Evolutionary conservation across 1,139 yeast genomes (phyloP), one percentile per base, ranked within the genome.

Genomic region (Kodamaea arcana): DNA sequence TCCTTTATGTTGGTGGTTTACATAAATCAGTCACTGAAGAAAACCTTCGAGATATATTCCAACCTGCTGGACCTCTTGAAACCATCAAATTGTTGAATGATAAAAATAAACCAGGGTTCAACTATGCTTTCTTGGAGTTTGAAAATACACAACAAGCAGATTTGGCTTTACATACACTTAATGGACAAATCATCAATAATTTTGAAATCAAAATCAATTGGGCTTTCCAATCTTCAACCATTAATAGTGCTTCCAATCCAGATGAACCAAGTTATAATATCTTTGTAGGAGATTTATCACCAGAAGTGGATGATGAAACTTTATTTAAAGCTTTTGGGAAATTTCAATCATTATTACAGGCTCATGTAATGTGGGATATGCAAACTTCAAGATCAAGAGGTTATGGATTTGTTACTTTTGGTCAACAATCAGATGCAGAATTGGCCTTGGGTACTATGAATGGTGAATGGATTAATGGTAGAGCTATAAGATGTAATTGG

Each of bases 301-400:
- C 83, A 9, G 95, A 88, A 48, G 83, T 88, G 26, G 81, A 84
- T 51, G 96, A 88, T 56, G 94, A 83, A 46, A 58, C 75, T 14
- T 69, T 88, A 44, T 68, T 67, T 34, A 63, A 58, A 31, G 72
- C 84, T 6, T 88, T 88, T 54, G 49, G 66, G n/a, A 65, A 65
- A 36, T 84, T 77, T 55, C 66, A 67, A 15, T 74, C 88, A 4
- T 65, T 84, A 50, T 66, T 78, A 34, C 94, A 86, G 54, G 96
- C 95, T 13, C 90, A 87, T 48, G 95, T 88, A 26, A 88, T 88
- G 95, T 87, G 96, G 96, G 96, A 88, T 58, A 86, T 86, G 94
- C 90, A 83, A 54, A 84, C 94, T 15, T 90, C 94, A 24, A 69
- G 95, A 54, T 84, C 94, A 4, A 72, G 96, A 60, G 95, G 96